Conservation (phyloP, 2,329 filamentous ascomycete genomes). For the Huntiella omanensis region DNA sequence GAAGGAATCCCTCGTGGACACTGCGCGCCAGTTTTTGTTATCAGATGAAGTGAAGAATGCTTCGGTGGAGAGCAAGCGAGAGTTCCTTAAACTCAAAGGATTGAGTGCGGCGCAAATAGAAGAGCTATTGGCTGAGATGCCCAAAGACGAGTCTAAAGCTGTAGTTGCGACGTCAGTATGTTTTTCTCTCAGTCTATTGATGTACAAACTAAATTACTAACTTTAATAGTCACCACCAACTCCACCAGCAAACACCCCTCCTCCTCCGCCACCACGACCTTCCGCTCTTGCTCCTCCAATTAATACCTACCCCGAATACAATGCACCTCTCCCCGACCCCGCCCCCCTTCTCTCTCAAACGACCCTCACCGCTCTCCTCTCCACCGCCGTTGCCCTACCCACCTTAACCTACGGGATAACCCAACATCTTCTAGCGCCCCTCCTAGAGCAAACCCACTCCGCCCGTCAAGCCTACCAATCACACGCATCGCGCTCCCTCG, state of each 20-base stretch:
- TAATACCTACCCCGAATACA: conserved; percentile 53
- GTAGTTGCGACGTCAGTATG: background rate
- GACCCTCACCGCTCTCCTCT: conserved; percentile 39
- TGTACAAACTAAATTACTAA: background rate
- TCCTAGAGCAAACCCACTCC: conserved; percentile 32
- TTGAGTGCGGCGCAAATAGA: conserved; percentile 49
- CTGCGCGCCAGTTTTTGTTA: conserved; percentile 58
- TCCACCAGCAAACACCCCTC: background rate
- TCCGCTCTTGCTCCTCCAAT: conserved; percentile 22
- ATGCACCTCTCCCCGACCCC: conserved; percentile 34
- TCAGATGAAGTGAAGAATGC: conserved; percentile 54
- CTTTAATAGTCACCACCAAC: background rate
- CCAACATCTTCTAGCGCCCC: conserved; percentile 47
- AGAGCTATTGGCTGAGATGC: conserved; percentile 30
- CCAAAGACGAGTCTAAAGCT: background rate
- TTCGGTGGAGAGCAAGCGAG: conserved; percentile 50
- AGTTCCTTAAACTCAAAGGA: conserved; percentile 64
- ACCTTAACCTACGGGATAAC: conserved; percentile 51
- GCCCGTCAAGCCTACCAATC: conserved; percentile 34
- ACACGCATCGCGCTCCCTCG: conserved; percentile 27
- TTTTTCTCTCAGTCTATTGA: background rate
- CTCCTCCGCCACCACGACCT: conserved; percentile 6
- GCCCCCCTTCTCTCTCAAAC: conserved; percentile 43
- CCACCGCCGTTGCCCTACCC: conserved; percentile 37
- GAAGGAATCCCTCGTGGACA: conserved; percentile 24